Percentiles rank a stretch among this genome's conserved stretches.
These are phyloP conservation scores for Microbotryum saponariae DNA, from an alignment of 1,284 basidiomycete genomes.

Conservation along the genomic window DNA sequence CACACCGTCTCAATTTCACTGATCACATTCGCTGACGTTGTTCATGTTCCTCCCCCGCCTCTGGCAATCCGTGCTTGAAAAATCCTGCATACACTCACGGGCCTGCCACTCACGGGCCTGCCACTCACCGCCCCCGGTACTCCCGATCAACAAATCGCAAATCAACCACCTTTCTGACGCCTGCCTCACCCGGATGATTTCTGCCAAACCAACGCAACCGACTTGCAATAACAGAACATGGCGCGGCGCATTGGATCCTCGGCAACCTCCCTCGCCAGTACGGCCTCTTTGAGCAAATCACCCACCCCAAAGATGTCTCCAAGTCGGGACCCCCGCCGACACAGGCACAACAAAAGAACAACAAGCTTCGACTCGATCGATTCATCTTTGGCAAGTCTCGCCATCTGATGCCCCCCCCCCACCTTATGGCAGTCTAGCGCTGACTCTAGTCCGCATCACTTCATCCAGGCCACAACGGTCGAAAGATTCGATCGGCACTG, in stretches of 20 bases:
- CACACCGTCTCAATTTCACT: too few species aligned
- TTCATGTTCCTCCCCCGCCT: too few species aligned
- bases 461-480: slow-evolving; percentile 17
- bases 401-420: neutral
- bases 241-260: slow-evolving; percentile 19
- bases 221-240: neutral
- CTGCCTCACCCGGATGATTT: neutral
- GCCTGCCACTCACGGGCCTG: neutral
- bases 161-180: neutral
- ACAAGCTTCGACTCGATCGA: slow-evolving; percentile 18
- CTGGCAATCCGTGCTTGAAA: too few species aligned
- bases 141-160: too few species aligned
- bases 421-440: too few species aligned
- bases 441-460: too few species aligned
- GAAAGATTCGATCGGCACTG: slow-evolving; percentile 28
- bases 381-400: slow-evolving; percentile 26
- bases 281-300: slow-evolving; percentile 26
- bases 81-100: too few species aligned
- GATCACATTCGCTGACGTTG: too few species aligned
- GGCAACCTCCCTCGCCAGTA: slow-evolving; percentile 19
- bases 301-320: slow-evolving; percentile 19
- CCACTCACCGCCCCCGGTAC: neutral
- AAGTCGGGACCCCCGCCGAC: neutral
- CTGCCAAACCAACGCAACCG: neutral
- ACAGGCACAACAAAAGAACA: slow-evolving; percentile 3